Evolutionary conservation across 2,329 filamentous ascomycete genomes (phyloP), one percentile per base, ranked within the genome.

Genomic region (Proliferodiscus dingleyae): DNA sequence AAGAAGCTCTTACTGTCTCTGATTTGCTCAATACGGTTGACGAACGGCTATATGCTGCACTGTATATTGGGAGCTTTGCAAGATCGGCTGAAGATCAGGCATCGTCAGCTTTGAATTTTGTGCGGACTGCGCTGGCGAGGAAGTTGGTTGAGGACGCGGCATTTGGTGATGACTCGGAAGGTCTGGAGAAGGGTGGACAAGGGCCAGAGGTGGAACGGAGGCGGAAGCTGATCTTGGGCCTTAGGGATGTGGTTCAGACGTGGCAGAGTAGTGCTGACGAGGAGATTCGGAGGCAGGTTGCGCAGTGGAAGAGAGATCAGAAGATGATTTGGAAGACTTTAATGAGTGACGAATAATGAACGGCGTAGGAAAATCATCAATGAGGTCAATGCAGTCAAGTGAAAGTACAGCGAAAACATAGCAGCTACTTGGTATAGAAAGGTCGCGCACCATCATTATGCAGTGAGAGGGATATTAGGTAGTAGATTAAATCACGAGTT

Each of bases 271-370:
- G 32, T 48, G 26, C 9, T 10, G 41, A 51, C 15, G 44, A 48
- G 37, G 37, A n/a, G 29, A 36, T 53, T 18, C 40, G 47, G 23
- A 41, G 51, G 29, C 43, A 43, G 41, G 41, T 48, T 21, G 47
- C 13, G 9, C 37, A 45, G n/a, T 52, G 47, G 50, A 47, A n/a
- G 30, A 47, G 24, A 19, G 33, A 19, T 28, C 11, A 34, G 11
- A 37, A 37, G 36, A 21, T 10, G 4, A 2, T 50, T 22, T 44
- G 45, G 48, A 32, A 41, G 13, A 28, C 18, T 32, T 38, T 50
- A 9, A 37, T 44, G 38, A 41, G 38, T 18, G 15, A 9, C 15
- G 38, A 41, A 15, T 29, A 32, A 23, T 26, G 24, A 26, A n/a
- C n/a, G n/a, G n/a, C n/a, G n/a, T n/a, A n/a, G n/a, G n/a, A n/a